Evolutionary conservation across 75 land plant genomes (phyloP).

Genomic region (Azolla pinnata): DNA sequence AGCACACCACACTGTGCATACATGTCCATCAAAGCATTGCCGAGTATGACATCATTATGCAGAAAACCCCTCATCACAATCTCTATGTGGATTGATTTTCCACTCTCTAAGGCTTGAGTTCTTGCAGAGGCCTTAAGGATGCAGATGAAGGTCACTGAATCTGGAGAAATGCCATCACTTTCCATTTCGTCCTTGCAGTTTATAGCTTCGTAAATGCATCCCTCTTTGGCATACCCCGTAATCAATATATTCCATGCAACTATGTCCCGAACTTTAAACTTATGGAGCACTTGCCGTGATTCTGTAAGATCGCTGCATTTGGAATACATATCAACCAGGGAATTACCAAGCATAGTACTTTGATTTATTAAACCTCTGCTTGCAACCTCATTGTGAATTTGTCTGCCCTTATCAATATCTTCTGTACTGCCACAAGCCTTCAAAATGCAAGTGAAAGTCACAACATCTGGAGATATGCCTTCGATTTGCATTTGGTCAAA

Average conservation of each 20-base stretch:
- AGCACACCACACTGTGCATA: too few relatives aligned
- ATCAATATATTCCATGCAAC: slow-evolving; percentile 40
- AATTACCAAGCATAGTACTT: slow-evolving; percentile 23
- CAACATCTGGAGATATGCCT: slow-evolving; percentile 13
- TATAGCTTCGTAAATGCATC: too few relatives aligned
- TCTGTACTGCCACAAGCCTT: slow-evolving; percentile 7
- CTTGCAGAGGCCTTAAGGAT: too few relatives aligned
- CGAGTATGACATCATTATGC: too few relatives aligned
- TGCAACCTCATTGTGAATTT: neutral
- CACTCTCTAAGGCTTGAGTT: too few relatives aligned
- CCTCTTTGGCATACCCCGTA: slow-evolving; percentile 12
- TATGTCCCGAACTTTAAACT: slow-evolving; percentile 40
- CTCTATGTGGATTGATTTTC: too few relatives aligned
- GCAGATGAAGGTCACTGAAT: too few relatives aligned
- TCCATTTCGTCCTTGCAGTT: too few relatives aligned
- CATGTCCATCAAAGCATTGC: too few relatives aligned
- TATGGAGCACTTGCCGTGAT: slow-evolving; percentile 31
- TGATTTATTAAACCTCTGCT: neutral
- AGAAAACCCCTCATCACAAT: too few relatives aligned
- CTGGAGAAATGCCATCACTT: too few relatives aligned
- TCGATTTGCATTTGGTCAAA: slow-evolving; percentile 33
- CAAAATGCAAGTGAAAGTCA: neutral
- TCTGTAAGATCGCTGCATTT: slow-evolving; percentile 34
- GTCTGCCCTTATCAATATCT: neutral
- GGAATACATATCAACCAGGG: slow-evolving; percentile 49